Evolutionary conservation across 2,329 filamentous ascomycete genomes (phyloP).

Genomic region (Venturia aucupariae): DNA sequence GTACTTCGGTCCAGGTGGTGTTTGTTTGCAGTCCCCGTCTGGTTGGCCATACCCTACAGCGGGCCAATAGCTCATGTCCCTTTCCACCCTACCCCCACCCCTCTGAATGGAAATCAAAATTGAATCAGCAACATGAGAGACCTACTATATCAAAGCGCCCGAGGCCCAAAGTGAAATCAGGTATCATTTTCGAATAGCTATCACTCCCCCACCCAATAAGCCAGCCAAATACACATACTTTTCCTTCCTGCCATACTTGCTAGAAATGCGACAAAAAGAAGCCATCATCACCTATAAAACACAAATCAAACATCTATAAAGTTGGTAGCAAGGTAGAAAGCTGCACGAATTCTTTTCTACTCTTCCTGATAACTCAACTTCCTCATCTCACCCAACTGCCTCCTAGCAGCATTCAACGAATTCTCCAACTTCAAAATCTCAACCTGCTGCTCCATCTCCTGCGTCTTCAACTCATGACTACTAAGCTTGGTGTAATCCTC

Average conservation of each 20-base stretch:
- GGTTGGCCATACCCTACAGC: too few species aligned
- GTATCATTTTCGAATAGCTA: not conserved
- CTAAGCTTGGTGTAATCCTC: constrained; percentile 85
- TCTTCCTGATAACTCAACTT: constrained; percentile 92
- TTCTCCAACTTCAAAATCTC: constrained; percentile 97
- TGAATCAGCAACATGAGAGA: too few species aligned
- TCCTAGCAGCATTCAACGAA: constrained; percentile 64
- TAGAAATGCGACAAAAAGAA: constrained; percentile 4
- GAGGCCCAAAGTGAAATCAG: not conserved
- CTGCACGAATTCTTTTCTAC: not conserved
- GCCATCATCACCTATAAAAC: not conserved
- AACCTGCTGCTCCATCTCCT: constrained; percentile 99
- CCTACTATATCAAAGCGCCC: not conserved
- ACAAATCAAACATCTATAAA: not conserved
- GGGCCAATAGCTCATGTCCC: too few species aligned
- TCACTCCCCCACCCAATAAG: not conserved
- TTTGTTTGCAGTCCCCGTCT: too few species aligned
- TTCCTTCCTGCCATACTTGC: not conserved
- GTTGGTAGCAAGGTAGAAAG: not conserved
- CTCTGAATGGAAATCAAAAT: too few species aligned
- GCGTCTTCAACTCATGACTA: constrained; percentile 94
- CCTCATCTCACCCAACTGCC: constrained; percentile 89
- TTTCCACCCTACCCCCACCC: too few species aligned
- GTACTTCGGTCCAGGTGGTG: too few species aligned
- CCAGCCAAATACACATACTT: not conserved